A percentile compares a stretch with the other conserved stretches of the same genome.
phyloP scores from a whole-genome alignment of 2,329 filamentous ascomycete genomes.

The Aspergillus thermomutatus region DNA sequence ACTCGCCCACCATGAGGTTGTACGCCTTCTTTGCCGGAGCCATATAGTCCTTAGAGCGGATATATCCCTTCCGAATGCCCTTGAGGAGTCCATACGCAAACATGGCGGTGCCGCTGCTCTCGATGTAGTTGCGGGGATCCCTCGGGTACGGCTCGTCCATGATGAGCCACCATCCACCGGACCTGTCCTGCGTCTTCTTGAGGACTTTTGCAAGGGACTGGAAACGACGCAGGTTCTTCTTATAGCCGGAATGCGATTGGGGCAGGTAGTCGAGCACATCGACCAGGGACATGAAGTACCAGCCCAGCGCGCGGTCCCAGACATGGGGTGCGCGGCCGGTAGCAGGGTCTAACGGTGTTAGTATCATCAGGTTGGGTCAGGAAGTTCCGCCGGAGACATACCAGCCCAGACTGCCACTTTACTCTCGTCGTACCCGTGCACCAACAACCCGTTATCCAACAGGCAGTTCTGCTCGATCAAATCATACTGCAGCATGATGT shows the following conservation, averaged over 20 bases:
- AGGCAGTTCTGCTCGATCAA: conserved; percentile 13
- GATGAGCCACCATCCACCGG: conserved; percentile 14
- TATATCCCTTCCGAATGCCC: conserved; percentile 10
- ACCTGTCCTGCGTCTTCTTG: conserved; percentile 9
- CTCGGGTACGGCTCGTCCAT: conserved; percentile 10
- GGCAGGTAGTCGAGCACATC: conserved; percentile 14
- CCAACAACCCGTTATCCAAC: conserved; percentile 4
- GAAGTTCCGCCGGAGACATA: neutral
- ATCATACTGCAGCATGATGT: conserved; percentile 14
- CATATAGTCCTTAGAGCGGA: conserved; percentile 3
- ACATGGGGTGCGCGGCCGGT: conserved; percentile 10
- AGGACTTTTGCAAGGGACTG: conserved; percentile 8
- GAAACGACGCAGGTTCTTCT: conserved; percentile 10
- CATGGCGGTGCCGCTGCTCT: conserved; percentile 15
- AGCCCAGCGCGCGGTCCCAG: conserved; percentile 14
- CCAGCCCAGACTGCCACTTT: conserved; percentile 14
- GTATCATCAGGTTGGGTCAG: neutral
- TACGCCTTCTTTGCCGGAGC: conserved; percentile 5
- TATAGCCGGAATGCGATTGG: conserved; percentile 5
- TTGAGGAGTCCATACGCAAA: conserved; percentile 13
- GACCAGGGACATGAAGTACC: conserved; percentile 15
- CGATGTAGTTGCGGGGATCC: conserved; percentile 14
- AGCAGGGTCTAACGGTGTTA: conserved; percentile 7
- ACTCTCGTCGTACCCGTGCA: conserved; percentile 12
- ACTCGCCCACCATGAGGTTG: neutral